Evolutionary conservation across 257 asterid genomes (phyloP), one percentile per base, ranked within the genome.

Genomic region (Sherardia arvensis): DNA sequence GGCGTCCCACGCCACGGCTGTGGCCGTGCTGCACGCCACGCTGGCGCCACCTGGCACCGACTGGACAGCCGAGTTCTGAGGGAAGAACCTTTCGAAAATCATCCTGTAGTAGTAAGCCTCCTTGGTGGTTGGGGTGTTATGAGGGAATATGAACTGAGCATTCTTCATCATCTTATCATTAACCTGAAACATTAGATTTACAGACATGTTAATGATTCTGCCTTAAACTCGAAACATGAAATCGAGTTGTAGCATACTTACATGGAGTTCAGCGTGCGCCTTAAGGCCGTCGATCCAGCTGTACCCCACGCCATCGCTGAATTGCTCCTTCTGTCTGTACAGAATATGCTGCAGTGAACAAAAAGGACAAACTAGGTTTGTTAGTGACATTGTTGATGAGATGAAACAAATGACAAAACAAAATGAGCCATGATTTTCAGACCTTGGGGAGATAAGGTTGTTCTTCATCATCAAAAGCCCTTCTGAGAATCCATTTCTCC

Each of bases 221-320:
- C 30, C 7, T 51, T 29, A 4, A 29, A 38, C 28, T 27, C 3
- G 12, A 45, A 36, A 61, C 23, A 27, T 47, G 23, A 10, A 45
- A 17, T 30, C 18, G 43, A 17, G 23, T 29, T 6, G 17, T 1
- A 28, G 45, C 45, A 33, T 17, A 53, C 85, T 17, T 80, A 93
- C 99, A 74, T 93, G 90, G 51, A 65, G 74, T 43, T 72, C 94
- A 1, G 96, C 96, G 59, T 93, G 99, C 56, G 87, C 90, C 79
- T 90, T 93, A 15, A 93, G 99, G 53, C 99, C 97, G 68, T 93
- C 99, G 6, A 93, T 93, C 99, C 99, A 93, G 67, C 96, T 90
- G 71, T 90, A 90, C 60, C 99, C 99, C 40, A 93, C 99, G 2
- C 99, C 99, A 61, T 93, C 99, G 22, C 99, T 90, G 79, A 93